These are phyloP conservation scores for Aspergillus uvarum DNA, from an alignment of 2,329 filamentous ascomycete species.

Conservation along the genomic window DNA sequence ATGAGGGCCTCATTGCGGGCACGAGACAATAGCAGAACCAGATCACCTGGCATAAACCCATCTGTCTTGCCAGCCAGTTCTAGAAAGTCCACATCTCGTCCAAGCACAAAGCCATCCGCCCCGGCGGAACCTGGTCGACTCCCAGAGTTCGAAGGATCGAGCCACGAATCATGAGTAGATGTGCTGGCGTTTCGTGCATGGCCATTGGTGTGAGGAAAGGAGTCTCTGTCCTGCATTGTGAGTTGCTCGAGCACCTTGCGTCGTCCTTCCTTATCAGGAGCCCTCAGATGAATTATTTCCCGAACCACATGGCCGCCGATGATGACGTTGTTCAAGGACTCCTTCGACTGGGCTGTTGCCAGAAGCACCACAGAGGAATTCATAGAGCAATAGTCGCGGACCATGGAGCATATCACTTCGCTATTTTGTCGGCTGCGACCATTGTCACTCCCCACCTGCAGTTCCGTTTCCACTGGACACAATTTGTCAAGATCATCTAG, in stretches of 20 bases:
- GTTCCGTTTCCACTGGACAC: slow-evolving; percentile 88
- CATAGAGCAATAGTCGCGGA: slow-evolving; percentile 77
- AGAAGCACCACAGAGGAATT: slow-evolving; percentile 82
- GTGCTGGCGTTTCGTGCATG: slow-evolving; percentile 37
- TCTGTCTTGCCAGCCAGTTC: slow-evolving; percentile 93
- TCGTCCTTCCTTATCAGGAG: slow-evolving; percentile 87
- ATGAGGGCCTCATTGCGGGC: slow-evolving; percentile 92
- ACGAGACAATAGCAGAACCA: slow-evolving; percentile 79
- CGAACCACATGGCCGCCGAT: slow-evolving; percentile 88
- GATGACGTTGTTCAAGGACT: slow-evolving; percentile 84
- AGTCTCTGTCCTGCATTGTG: slow-evolving; percentile 50
- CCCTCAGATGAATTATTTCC: slow-evolving; percentile 85
- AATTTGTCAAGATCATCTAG: slow-evolving; percentile 91
- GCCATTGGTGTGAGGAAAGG: slow-evolving; percentile 41
- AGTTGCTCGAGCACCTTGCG: slow-evolving; percentile 80
- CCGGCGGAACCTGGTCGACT: slow-evolving; percentile 50
- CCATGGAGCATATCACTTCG: slow-evolving; percentile 79
- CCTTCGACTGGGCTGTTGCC: slow-evolving; percentile 89
- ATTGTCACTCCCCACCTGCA: slow-evolving; percentile 92
- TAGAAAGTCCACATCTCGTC: slow-evolving; percentile 79
- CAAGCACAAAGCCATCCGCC: slow-evolving; percentile 67
- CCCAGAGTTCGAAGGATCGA: slow-evolving; percentile 66
- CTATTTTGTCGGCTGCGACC: slow-evolving; percentile 88
- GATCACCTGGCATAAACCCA: slow-evolving; percentile 95
- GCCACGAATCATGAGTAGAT: slow-evolving; percentile 64